Evolutionary conservation across 345 rosid species (phyloP).

Genomic region (Corymbia maculata): DNA sequence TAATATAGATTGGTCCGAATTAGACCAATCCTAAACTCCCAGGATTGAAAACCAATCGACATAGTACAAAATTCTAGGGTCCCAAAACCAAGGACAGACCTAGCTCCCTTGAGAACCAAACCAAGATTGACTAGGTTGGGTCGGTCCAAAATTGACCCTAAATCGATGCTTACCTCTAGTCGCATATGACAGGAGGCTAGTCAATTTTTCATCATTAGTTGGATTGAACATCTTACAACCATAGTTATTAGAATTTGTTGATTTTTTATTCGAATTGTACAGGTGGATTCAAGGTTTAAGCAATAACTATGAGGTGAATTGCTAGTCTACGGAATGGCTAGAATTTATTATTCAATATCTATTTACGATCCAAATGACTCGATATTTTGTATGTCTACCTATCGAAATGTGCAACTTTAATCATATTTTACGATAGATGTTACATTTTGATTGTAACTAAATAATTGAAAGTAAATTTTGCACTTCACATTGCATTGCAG

Average conservation of each 20-base stretch:
- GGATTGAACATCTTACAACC: background rate
- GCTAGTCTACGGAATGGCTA: background rate
- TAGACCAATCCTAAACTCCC: too few relatives aligned
- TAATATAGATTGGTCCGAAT: too few relatives aligned
- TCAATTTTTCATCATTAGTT: background rate
- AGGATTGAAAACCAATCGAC: too few relatives aligned
- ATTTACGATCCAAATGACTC: background rate
- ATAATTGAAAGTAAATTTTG: background rate
- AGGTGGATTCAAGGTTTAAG: background rate
- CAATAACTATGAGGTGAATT: background rate
- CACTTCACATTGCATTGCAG: background rate
- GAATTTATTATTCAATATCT: background rate
- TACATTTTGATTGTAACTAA: background rate
- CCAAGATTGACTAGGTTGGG: too few relatives aligned
- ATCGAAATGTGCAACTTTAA: background rate
- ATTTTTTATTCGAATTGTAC: background rate
- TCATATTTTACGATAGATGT: background rate
- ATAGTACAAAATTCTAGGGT: too few relatives aligned
- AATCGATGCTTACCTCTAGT: too few relatives aligned
- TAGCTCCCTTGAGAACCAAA: too few relatives aligned
- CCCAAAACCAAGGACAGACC: too few relatives aligned
- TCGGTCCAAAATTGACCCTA: too few relatives aligned
- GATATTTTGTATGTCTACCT: background rate
- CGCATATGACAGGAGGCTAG: background rate
- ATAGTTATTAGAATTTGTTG: background rate